Conservation (phyloP, 345 rosid species). For the Populus nigra region DNA sequence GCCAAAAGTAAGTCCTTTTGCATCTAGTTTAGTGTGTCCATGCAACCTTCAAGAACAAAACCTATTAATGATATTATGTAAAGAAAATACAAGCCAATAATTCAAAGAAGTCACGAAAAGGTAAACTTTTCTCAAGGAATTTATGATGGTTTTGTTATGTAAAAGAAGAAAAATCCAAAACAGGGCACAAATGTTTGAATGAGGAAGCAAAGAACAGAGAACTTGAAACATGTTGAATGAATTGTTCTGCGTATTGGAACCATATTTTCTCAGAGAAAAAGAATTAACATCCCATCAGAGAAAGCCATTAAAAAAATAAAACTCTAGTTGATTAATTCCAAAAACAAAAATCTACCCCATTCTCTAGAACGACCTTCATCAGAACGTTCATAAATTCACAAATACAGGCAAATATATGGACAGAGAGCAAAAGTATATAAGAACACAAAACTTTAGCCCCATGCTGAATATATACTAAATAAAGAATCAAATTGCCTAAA, state of each 20-base stretch:
- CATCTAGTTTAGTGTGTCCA: slow-evolving; percentile 29
- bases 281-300: background rate
- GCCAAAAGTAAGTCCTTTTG: slow-evolving; percentile 25
- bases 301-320: background rate
- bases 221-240: background rate
- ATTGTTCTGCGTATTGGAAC: background rate
- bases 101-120: background rate
- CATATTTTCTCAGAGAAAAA: background rate
- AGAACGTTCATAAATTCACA: background rate
- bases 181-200: background rate
- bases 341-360: background rate
- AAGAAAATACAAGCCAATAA: background rate
- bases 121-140: background rate
- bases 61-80: background rate
- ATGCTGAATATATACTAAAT: background rate
- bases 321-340: background rate
- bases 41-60: slow-evolving; percentile 41
- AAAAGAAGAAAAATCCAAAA: background rate
- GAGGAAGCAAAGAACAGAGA: background rate
- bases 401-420: background rate
- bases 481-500: slow-evolving; percentile 1
- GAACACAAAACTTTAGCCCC: background rate
- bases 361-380: background rate
- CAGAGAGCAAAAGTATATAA: background rate
- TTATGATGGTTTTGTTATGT: background rate